A percentile compares a stretch with the other conserved stretches of the same genome.
Evolutionary conservation across 2,329 filamentous ascomycete species (phyloP).

Genomic region (Ophiostoma tasmaniense): DNA sequence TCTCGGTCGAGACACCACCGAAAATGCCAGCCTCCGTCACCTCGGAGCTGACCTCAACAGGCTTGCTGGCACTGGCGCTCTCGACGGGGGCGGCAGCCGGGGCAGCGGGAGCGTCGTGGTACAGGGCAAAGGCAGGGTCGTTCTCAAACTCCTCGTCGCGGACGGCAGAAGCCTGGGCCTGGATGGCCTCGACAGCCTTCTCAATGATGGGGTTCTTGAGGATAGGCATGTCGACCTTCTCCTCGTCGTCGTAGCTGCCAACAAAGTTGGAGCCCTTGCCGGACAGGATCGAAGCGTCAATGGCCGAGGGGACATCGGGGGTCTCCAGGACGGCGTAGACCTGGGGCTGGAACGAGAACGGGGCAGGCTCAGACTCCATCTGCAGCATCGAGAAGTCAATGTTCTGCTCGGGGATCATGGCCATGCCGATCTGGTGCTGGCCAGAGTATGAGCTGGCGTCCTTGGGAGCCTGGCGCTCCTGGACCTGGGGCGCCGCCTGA

Average conservation of each 20-base stretch:
- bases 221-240: slow-evolving; percentile 49
- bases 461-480: slow-evolving; percentile 47
- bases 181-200: slow-evolving; percentile 25
- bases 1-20: slow-evolving; percentile 52
- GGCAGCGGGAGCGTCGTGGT: slow-evolving; percentile 35
- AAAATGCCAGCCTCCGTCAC: slow-evolving; percentile 37
- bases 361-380: slow-evolving; percentile 42
- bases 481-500: slow-evolving; percentile 26
- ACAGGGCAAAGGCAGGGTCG: slow-evolving; percentile 54
- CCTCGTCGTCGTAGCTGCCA: slow-evolving; percentile 38
- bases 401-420: slow-evolving; percentile 71
- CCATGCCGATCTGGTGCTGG: slow-evolving; percentile 65
- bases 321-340: slow-evolving; percentile 54
- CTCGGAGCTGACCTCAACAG: slow-evolving; percentile 36
- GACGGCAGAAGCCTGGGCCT: slow-evolving; percentile 29
- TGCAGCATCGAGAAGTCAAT: slow-evolving; percentile 67
- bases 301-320: slow-evolving; percentile 26
- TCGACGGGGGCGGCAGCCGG: slow-evolving; percentile 25
- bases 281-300: slow-evolving; percentile 56
- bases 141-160: slow-evolving; percentile 53
- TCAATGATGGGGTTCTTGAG: slow-evolving; percentile 40
- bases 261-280: slow-evolving; percentile 58
- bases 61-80: slow-evolving; percentile 22
- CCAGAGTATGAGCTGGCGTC: slow-evolving; percentile 55
- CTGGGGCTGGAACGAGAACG: slow-evolving; percentile 56